These are phyloP conservation scores for Meyerozyma athensensis DNA, from an alignment of 1,139 yeast species.

Conservation along the genomic window DNA sequence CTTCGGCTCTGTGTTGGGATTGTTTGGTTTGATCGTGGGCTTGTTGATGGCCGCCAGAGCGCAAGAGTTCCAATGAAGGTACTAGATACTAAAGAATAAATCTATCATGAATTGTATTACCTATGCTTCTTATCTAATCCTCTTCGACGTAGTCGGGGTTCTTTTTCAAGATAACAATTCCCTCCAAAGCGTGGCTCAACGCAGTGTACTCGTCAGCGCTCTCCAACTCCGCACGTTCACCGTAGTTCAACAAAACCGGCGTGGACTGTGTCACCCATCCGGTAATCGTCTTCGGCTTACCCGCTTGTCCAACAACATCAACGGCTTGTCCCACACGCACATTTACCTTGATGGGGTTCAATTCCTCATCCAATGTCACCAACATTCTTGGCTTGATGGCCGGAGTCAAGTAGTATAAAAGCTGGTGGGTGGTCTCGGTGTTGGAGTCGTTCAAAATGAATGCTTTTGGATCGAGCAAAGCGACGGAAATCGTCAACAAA, in stretches of 20 bases:
- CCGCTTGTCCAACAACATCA: conserved; percentile 98
- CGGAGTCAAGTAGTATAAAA: conserved; percentile 82
- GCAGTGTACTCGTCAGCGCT: conserved; percentile 83
- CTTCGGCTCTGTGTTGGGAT: conserved; percentile 93
- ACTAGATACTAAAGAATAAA: background rate
- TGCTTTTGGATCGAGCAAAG: conserved; percentile 77
- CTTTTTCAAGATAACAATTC: conserved; percentile 86
- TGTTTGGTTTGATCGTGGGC: conserved; percentile 93
- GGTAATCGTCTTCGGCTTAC: conserved; percentile 96
- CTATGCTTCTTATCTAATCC: conserved; percentile 23
- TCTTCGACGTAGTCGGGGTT: conserved; percentile 83
- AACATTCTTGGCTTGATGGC: conserved; percentile 93
- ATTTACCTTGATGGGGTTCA: conserved; percentile 85
- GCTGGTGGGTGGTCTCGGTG: conserved; percentile 62
- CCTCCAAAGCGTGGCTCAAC: conserved; percentile 79
- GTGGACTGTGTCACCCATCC: conserved; percentile 99
- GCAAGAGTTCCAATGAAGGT: conserved; percentile 52
- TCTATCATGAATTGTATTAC: background rate
- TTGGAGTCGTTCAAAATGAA: conserved; percentile 50
- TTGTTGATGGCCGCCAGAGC: conserved; percentile 96
- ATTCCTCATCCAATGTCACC: conserved; percentile 84
- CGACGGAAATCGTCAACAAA: conserved; percentile 76
- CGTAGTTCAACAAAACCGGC: conserved; percentile 87
- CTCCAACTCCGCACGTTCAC: conserved; percentile 96
- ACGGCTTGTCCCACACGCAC: conserved; percentile 99